Base-by-base conservation (phyloP, 2,329 filamentous ascomycete species). In the Hymenotorrendiella dingleyae region DNA sequence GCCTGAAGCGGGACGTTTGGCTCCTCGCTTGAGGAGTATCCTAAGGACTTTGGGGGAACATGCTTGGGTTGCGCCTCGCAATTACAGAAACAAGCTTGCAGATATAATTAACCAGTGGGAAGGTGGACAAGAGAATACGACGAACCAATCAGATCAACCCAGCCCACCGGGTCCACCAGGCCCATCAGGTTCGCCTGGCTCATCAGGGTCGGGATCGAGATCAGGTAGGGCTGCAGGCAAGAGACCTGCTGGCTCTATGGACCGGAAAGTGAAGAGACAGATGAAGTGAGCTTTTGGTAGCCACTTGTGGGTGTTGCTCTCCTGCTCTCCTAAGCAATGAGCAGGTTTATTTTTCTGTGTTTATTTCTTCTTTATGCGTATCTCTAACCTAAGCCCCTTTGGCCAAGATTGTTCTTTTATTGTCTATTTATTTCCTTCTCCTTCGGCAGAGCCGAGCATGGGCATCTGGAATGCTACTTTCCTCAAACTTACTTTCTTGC, bases 201-300 rank as follows among this genome's bases (percentile, higher is more conserved):
- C 39, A 21, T 24, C 36, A 6, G n/a, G n/a, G n/a, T n/a, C n/a
- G n/a, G n/a, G n/a, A n/a, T n/a, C n/a, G n/a, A n/a, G n/a, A n/a
- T n/a, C n/a, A n/a, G n/a, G n/a, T n/a, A n/a, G n/a, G n/a, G 37
- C 47, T 17, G 39, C 43, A 10, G 44, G 50, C 16, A 55, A 60
- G 45, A 53, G 55, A 34, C 45, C 50, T 36, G 52, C 49, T 12
- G 48, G 47, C 20, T 36, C 48, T n/a, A 35, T 48, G 21, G 54
- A 58, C 12, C 49, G 53, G 30, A 52, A 49, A 21, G 48, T 35
- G 19, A 57, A 55, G 34, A 47, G 53, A 32, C n/a, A n/a, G n/a
- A 59, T 58, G 55, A 59, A 56, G 48, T 60, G 26, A 52, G 44
- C 20, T 21, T 10, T 17, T 8, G n/a, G n/a, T n/a, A n/a, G n/a